These are phyloP conservation scores for Diaporthe vexans DNA, from an alignment of 2,329 filamentous ascomycete genomes.

Conservation along the genomic window DNA sequence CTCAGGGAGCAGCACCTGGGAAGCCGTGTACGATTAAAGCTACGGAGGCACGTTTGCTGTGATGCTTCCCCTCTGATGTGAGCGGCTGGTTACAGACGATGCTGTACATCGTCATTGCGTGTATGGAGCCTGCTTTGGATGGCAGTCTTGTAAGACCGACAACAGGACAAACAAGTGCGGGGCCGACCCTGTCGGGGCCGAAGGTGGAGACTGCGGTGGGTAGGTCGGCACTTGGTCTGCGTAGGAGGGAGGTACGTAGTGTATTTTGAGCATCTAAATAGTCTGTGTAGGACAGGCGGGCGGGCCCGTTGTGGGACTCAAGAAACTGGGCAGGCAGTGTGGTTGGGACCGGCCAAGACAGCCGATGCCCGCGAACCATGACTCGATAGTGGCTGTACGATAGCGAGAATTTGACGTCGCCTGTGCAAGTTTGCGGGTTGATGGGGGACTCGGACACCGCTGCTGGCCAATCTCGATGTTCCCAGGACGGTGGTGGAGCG, in stretches of 20 bases:
- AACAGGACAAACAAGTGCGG: not conserved
- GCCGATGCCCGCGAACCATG: slow-evolving; percentile 11
- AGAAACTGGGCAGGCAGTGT: not conserved
- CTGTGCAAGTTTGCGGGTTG: not conserved
- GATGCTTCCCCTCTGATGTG: not conserved
- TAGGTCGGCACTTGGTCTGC: not conserved
- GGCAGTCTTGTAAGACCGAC: not conserved
- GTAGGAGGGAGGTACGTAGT: not conserved
- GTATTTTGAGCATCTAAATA: not conserved
- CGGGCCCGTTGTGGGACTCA: slow-evolving; percentile 15
- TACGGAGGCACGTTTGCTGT: not conserved
- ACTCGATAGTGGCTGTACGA: slow-evolving; percentile 13
- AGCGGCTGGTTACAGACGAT: not conserved
- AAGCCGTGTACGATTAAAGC: not conserved
- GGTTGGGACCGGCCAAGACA: slow-evolving; percentile 11
- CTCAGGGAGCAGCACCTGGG: not conserved
- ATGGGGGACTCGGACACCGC: not conserved
- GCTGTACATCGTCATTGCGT: not conserved
- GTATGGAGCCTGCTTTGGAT: too few species aligned
- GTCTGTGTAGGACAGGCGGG: not conserved
- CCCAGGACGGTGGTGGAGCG: not conserved
- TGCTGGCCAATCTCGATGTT: too few species aligned
- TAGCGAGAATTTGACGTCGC: slow-evolving; percentile 14
- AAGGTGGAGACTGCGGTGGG: slow-evolving; percentile 24
- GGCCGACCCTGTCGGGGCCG: slow-evolving; percentile 11